A percentile compares a stretch with the other conserved stretches of the same genome.
These are phyloP conservation scores for Linnemannia exigua DNA, from an alignment of 192 early-diverging fungal genomes.

Conservation along the genomic window DNA sequence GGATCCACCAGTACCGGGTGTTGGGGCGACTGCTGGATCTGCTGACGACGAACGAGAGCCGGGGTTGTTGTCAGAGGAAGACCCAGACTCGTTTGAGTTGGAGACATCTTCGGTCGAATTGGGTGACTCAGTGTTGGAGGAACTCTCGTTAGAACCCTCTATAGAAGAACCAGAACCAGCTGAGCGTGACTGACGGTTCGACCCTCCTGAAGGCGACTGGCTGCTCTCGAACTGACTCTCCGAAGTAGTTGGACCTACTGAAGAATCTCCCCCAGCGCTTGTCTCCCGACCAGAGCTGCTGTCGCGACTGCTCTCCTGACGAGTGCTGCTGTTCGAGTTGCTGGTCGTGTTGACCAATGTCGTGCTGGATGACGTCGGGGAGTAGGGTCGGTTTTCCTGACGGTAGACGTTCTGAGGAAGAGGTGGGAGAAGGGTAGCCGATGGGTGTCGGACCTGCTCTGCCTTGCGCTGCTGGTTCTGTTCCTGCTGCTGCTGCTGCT, in stretches of 20 bases:
- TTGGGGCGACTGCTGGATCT: not conserved
- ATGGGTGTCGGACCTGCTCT: conserved; percentile 10
- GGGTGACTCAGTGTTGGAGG: conserved; percentile 42
- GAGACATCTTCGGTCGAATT: conserved; percentile 38
- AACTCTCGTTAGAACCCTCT: conserved; percentile 26
- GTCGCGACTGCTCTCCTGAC: conserved; percentile 22
- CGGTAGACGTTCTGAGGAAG: conserved; percentile 19
- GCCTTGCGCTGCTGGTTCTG: conserved; percentile 5
- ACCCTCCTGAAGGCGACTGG: not conserved
- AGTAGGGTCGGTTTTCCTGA: conserved; percentile 20
- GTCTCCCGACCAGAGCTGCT: conserved; percentile 28
- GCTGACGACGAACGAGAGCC: conserved; percentile 18
- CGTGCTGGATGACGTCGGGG: conserved; percentile 36
- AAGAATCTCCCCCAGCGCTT: conserved; percentile 8
- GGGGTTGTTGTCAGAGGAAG: conserved; percentile 25
- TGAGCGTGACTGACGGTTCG: conserved; percentile 24
- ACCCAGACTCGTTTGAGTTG: conserved; percentile 44
- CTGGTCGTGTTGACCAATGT: conserved; percentile 29
- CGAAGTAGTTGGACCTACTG: conserved; percentile 13
- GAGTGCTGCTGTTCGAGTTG: conserved; percentile 24
- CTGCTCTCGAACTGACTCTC: conserved; percentile 13
- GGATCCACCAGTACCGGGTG: not conserved
- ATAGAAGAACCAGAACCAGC: not conserved
- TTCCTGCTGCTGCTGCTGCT: conserved; percentile 11
- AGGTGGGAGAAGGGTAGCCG: conserved; percentile 24